These are phyloP conservation scores for Candida succiphila DNA, from an alignment of 805 yeast genomes.

Conservation along the genomic window DNA sequence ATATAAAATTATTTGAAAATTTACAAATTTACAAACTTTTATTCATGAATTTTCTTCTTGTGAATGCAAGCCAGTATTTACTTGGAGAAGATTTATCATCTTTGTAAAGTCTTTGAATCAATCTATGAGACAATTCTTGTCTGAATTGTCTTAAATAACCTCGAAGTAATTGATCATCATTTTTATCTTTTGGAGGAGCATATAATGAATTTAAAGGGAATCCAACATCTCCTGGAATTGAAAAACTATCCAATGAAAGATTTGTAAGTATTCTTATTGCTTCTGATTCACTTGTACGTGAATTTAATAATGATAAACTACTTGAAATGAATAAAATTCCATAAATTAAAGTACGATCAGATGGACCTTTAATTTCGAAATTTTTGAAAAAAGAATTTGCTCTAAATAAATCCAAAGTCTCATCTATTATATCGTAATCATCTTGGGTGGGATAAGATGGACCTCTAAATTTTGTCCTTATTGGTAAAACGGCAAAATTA, in stretches of 20 bases:
- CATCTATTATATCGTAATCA: conserved; percentile 89
- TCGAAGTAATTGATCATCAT: conserved; percentile 72
- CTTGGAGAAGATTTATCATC: conserved; percentile 58
- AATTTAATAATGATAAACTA: conserved; percentile 57
- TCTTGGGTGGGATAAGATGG: conserved; percentile 76
- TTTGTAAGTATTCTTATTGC: conserved; percentile 68
- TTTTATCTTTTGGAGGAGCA: conserved; percentile 61
- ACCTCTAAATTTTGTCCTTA: conserved; percentile 78
- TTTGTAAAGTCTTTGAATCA: conserved; percentile 62
- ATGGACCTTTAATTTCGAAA: conserved; percentile 92
- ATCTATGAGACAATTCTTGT: conserved; percentile 81
- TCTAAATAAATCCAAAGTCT: conserved; percentile 80
- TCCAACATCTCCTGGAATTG: conserved; percentile 91
- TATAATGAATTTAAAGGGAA: conserved; percentile 84
- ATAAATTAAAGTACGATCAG: conserved; percentile 86
- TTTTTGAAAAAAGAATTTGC: conserved; percentile 95
- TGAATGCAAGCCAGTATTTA: conserved; percentile 93
- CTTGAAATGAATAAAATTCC: conserved; percentile 88
- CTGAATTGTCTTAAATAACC: conserved; percentile 85
- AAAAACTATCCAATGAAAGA: conserved; percentile 76
- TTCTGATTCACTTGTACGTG: conserved; percentile 40
- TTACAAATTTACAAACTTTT: conserved; percentile 45
- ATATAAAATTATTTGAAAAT: neutral
- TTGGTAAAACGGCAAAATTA: conserved; percentile 76
- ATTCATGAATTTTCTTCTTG: conserved; percentile 93